These are phyloP conservation scores for Knufia petricola DNA, from an alignment of 2,329 filamentous ascomycete species.

Conservation along the genomic window DNA sequence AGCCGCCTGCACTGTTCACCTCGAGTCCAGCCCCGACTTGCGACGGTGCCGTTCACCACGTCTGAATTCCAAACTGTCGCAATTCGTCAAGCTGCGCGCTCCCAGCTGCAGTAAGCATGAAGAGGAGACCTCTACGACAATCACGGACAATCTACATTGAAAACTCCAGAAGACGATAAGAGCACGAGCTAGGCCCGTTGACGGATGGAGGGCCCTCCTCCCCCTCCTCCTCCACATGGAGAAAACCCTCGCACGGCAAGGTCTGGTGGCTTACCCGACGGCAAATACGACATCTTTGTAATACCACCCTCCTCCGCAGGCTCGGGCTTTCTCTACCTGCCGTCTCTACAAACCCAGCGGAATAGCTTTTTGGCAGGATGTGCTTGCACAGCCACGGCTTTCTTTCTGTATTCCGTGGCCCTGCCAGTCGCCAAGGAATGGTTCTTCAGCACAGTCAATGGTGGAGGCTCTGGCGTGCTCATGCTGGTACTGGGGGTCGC, in stretches of 20 bases:
- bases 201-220: slow-evolving; percentile 48
- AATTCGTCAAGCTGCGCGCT: not conserved
- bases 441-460: slow-evolving; percentile 60
- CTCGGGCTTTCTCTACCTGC: slow-evolving; percentile 86
- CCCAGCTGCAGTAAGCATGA: slow-evolving; percentile 7
- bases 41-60: slow-evolving; percentile 4
- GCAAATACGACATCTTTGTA: slow-evolving; percentile 96
- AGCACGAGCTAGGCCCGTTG: slow-evolving; percentile 3
- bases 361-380: slow-evolving; percentile 90
- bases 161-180: slow-evolving; percentile 5
- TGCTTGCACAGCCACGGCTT: slow-evolving; percentile 61
- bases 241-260: slow-evolving; percentile 54
- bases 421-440: slow-evolving; percentile 65
- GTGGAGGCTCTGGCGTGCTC: slow-evolving; percentile 63
- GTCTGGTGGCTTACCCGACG: slow-evolving; percentile 62
- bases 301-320: slow-evolving; percentile 87
- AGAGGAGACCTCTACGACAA: slow-evolving; percentile 5
- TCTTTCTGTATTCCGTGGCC: slow-evolving; percentile 63
- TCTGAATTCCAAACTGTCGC: not conserved
- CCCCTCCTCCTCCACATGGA: slow-evolving; percentile 80
- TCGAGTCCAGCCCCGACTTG: not conserved
- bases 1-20: not conserved
- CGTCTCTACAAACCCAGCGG: slow-evolving; percentile 71
- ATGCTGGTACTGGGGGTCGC: slow-evolving; percentile 64
- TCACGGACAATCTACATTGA: slow-evolving; percentile 8